These are phyloP conservation scores for Rhynchosporium secalis DNA, from an alignment of 2,329 filamentous ascomycete species.

Conservation along the genomic window DNA sequence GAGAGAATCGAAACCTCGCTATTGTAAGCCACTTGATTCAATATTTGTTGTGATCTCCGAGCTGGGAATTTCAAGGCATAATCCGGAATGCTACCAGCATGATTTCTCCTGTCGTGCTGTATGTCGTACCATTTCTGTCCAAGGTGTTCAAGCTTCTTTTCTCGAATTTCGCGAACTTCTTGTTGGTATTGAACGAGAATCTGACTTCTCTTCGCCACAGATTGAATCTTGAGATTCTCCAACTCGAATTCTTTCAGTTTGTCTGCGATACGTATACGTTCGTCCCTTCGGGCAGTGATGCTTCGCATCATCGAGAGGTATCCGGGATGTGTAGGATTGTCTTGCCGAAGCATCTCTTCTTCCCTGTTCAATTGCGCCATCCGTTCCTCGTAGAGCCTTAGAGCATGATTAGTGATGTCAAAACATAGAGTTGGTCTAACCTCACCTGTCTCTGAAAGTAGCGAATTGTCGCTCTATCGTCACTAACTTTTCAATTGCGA, in stretches of 20 bases:
- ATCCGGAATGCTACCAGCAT: constrained; percentile 75
- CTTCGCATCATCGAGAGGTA: constrained; percentile 88
- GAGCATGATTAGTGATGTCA: constrained; percentile 29
- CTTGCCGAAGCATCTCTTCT: constrained; percentile 60
- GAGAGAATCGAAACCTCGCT: constrained; percentile 89
- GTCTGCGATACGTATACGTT: constrained; percentile 74
- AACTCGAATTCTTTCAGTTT: constrained; percentile 73
- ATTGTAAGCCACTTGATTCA: constrained; percentile 89
- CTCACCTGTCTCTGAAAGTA: constrained; percentile 75
- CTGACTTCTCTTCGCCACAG: constrained; percentile 79
- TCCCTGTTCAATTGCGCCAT: constrained; percentile 76
- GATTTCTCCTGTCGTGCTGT: constrained; percentile 80
- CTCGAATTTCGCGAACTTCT: constrained; percentile 77
- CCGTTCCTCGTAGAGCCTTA: constrained; percentile 83
- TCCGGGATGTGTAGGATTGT: constrained; percentile 79
- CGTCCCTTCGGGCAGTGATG: constrained; percentile 77
- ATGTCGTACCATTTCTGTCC: constrained; percentile 92
- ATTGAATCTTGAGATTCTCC: constrained; percentile 70
- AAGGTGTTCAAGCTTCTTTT: constrained; percentile 74
- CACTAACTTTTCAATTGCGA: constrained; percentile 75
- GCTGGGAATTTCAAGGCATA: constrained; percentile 81
- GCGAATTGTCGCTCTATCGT: constrained; percentile 87
- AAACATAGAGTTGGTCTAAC: constrained; percentile 19
- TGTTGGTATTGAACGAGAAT: constrained; percentile 91
- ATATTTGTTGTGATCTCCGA: constrained; percentile 73